These are phyloP conservation scores for Rhodosporidiobolus sp. DNA, from an alignment of 768 basidiomycete genomes.

Conservation along the genomic window DNA sequence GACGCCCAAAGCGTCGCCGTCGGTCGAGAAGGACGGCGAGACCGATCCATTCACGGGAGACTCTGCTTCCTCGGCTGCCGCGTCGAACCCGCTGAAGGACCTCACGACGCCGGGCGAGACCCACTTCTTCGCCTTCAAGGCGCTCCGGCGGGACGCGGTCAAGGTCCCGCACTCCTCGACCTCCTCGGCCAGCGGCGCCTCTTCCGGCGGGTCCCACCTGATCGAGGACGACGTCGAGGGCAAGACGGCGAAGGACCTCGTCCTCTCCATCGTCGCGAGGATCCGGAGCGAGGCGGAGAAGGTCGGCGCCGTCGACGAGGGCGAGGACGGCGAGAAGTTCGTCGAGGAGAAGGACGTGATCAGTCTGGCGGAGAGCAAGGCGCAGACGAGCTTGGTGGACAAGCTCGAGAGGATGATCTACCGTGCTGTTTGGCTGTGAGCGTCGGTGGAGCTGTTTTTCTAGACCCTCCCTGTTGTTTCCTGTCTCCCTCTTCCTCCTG, in stretches of 20 bases:
- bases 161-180: neutral
- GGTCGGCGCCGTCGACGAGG: constrained; percentile 18
- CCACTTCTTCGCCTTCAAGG: constrained; percentile 37
- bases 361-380: constrained; percentile 28
- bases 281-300: constrained; percentile 20
- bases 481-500: neutral
- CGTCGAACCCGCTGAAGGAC: neutral
- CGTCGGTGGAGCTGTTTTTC: too few relatives aligned
- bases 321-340: constrained; percentile 2
- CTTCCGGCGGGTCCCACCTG: constrained; percentile 16
- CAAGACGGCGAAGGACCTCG: constrained; percentile 24
- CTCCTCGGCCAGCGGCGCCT: neutral
- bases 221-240: constrained; percentile 13
- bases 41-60: neutral
- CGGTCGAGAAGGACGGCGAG: neutral
- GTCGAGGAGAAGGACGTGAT: constrained; percentile 35
- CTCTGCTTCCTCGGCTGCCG: neutral
- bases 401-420: constrained; percentile 7
- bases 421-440: constrained; percentile 55
- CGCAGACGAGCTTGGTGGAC: constrained; percentile 27
- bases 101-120: neutral
- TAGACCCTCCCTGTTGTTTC: too few relatives aligned
- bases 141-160: constrained; percentile 26
- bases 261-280: constrained; percentile 6
- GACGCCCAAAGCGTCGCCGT: neutral